Evolutionary conservation across 1,284 basidiomycete species (phyloP).

Genomic region (Moniliophthora roreri): DNA sequence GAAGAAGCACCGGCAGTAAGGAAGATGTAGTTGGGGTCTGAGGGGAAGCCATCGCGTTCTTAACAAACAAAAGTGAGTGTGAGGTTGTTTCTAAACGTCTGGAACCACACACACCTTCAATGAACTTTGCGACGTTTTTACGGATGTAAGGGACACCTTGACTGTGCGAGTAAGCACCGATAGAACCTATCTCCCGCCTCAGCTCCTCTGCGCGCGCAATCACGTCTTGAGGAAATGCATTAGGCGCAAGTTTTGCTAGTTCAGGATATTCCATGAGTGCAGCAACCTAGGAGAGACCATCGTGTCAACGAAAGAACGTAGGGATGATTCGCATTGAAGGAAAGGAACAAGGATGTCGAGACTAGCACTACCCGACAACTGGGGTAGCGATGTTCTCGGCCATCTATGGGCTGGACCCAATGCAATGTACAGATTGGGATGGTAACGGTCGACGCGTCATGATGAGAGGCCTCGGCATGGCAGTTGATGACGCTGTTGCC

Average conservation of each 20-base stretch:
- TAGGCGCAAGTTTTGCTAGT: constrained; percentile 75
- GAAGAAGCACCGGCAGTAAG: constrained; percentile 92
- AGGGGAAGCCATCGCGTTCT: constrained; percentile 89
- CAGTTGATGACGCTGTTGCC: no score
- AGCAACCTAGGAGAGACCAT: constrained; percentile 59
- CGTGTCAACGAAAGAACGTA: constrained; percentile 3
- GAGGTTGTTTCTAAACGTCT: background rate
- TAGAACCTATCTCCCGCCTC: constrained; percentile 85
- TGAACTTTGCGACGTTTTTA: constrained; percentile 88
- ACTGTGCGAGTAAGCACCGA: constrained; percentile 95
- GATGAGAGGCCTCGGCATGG: no score
- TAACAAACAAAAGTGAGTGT: constrained; percentile 7
- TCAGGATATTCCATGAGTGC: constrained; percentile 92
- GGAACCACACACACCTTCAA: constrained; percentile 60
- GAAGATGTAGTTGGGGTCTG: constrained; percentile 88
- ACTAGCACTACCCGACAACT: no score
- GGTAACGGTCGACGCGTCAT: no score
- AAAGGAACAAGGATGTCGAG: background rate
- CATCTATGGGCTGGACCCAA: background rate
- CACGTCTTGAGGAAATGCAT: constrained; percentile 86
- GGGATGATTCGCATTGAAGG: no score
- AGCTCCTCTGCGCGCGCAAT: constrained; percentile 82
- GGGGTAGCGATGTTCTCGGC: no score
- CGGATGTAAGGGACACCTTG: constrained; percentile 92
- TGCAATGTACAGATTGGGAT: background rate